Evolutionary conservation across 176 grass and related monocot genomes (phyloP).

Genomic region (Puya raimondii): DNA sequence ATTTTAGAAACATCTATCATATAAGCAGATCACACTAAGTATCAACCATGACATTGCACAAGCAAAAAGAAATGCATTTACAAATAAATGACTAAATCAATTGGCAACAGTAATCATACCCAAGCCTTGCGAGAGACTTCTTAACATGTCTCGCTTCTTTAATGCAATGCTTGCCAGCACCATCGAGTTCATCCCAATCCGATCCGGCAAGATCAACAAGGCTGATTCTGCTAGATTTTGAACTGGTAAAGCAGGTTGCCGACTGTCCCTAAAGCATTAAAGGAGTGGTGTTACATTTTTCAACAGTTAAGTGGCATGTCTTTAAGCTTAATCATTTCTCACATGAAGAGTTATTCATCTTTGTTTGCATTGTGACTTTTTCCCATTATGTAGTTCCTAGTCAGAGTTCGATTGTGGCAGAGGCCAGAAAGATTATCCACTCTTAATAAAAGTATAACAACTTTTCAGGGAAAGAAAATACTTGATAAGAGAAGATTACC

Average conservation of each 20-base stretch:
- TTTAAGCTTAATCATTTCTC: background rate
- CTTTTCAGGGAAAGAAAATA: background rate
- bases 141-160: conserved; percentile 73
- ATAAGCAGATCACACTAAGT: no score
- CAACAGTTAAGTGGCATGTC: background rate
- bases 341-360: background rate
- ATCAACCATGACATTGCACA: no score
- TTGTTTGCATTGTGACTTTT: no score
- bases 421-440: background rate
- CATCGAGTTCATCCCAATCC: conserved; percentile 53
- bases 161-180: conserved; percentile 40
- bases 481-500: conserved; percentile 27
- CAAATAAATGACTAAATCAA: background rate
- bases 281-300: background rate
- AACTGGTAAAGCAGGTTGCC: conserved; percentile 75
- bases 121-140: conserved; percentile 86
- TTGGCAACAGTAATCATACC: conserved; percentile 38
- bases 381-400: no score
- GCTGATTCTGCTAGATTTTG: conserved; percentile 78
- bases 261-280: conserved; percentile 44
- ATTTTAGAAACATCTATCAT: no score
- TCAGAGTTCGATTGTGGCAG: no score
- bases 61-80: background rate
- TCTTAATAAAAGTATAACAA: background rate
- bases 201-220: conserved; percentile 84